Evolutionary conservation across 2,329 filamentous ascomycete species (phyloP), one percentile per base, ranked within the genome.

Genomic region (Mariannaea elegans): DNA sequence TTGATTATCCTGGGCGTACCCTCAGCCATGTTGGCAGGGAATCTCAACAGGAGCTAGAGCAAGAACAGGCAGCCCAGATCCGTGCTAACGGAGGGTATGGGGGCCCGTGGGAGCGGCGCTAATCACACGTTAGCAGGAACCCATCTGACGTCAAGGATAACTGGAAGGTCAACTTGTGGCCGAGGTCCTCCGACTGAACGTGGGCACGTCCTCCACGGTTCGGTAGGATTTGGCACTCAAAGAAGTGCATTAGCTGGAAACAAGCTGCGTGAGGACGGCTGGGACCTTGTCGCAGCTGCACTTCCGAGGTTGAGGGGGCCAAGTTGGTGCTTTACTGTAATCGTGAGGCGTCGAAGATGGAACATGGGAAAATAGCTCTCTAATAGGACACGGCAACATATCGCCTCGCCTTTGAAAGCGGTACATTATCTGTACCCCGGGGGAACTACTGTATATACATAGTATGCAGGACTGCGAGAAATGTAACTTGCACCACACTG

Each of bases 61-160:
- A 41, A 59, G 47, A 63, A 55, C 36, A 59, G 62, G 55, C 59
- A 53, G 60, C 46, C 38, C 34, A 56, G 48, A 64, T 63, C 56
- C 56, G 45, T 42, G 48, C 56, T 53, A 59, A 46, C 38, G 47
- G 55, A 38, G 41, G 34, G 54, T 36, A 44, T 54, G 54, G 60
- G 39, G 49, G 56, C 36, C 39, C 24, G 42, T 54, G 31, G 47
- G 53, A 61, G 45, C 24, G 52, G 47, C 51, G 39, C 53, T 56
- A 56, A 57, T 56, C 46, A 45, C 29, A 50, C 54, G 56, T 59
- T 64, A 58, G 53, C 50, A 63, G 53, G 62, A 66, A 59, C 59
- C 58, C 54, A 51, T 65, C 68, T 70, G 68, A 70, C 68, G 68
- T 70, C 68, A 70, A 70, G 65, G 48, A 61, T 18, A 23, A 38